Evolutionary conservation across 768 basidiomycete genomes (phyloP), one percentile per base, ranked within the genome.

Genomic region (Boletus rufocinnamomeus): DNA sequence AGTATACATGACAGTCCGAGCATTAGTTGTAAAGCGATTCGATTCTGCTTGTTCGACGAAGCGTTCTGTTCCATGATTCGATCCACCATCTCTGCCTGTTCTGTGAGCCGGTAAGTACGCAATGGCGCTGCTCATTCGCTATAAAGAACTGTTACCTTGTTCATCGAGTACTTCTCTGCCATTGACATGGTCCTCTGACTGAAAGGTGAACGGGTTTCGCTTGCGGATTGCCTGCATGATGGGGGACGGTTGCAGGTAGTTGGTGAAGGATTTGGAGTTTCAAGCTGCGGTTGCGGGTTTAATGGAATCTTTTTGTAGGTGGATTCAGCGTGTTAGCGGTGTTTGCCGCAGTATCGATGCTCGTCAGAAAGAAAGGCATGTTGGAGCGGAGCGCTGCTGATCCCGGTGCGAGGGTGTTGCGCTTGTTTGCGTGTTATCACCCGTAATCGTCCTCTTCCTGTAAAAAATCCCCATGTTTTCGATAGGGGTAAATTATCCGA

Each of bases 11-110:
- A 84, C 25, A 82, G 64, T 0, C 71, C 71, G 23, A 86, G 69
- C 30, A 82, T 70, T 8, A 68, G 58, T 53, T 79, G 78, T 28
- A 84, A 52, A 23, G 75, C 69, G 10, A 75, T 47, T 27, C 77
- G 68, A 40, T 80, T 80, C 46, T 73, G 76, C 56, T 67, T 62
- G 67, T 80, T 82, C 1, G 78, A 78, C 9, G 66, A 66, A 0
- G 74, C 70, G 55, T 82, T 82, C 46, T 77, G 72, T n/a, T 63
- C 64, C 48, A 78, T 80, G 40, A 89, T 70, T 6, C 55, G 63
- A n/a, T 79, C 72, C 49, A 89, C 78, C 14, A 86, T 41, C 46
- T 81, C 80, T 47, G 86, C 82, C 67, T 89, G 88, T 66, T 89
- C 87, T 88, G 63, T 3, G 45, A 27, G 45, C 10, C 5, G 50